Conservation (phyloP, 345 rosid genomes). For the Schrenkiella parvula region DNA sequence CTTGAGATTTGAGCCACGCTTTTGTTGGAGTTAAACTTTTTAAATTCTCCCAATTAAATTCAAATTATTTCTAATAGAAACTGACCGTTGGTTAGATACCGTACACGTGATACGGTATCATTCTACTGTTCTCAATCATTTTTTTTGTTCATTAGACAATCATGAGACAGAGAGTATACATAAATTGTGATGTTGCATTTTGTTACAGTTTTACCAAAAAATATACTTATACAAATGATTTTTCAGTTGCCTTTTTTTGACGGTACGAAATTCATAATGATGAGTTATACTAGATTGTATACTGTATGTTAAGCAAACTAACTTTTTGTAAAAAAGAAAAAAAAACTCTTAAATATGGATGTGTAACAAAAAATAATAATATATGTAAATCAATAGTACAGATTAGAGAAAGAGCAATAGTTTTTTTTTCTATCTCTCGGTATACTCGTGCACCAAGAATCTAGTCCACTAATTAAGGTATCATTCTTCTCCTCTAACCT, state of each 20-base stretch:
- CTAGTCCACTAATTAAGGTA: slow-evolving; percentile 28
- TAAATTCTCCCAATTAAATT: background rate
- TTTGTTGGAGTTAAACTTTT: background rate
- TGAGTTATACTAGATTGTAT: no score
- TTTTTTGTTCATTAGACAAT: background rate
- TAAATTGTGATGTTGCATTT: background rate
- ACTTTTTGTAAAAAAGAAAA: background rate
- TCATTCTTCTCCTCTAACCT: slow-evolving; percentile 31
- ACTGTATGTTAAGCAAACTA: background rate
- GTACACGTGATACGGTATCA: slow-evolving; percentile 22
- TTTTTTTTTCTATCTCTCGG: background rate
- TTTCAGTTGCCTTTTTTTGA: background rate
- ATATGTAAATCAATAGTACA: background rate
- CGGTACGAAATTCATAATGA: background rate
- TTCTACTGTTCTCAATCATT: background rate
- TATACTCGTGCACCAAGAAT: slow-evolving; percentile 21
- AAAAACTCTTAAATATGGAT: background rate
- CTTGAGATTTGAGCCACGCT: background rate
- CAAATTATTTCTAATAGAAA: background rate
- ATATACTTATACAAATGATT: background rate
- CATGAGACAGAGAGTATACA: background rate
- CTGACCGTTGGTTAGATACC: slow-evolving; percentile 6
- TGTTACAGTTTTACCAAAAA: background rate
- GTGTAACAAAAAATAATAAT: background rate
- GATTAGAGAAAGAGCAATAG: background rate